Base-by-base conservation (phyloP, 1,139 yeast species). In the Meyerozyma athensensis region DNA sequence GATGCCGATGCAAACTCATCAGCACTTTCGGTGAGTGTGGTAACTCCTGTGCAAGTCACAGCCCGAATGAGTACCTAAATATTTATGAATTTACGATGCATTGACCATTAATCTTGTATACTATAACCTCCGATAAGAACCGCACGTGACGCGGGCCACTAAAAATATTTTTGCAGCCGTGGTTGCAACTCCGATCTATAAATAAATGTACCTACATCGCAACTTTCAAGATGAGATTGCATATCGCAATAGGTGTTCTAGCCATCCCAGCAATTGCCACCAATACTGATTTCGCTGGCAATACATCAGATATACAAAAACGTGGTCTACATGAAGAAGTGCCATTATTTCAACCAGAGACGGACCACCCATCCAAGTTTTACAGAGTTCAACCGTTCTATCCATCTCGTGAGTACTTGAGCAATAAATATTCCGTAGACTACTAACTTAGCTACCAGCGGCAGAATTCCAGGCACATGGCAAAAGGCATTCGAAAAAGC, bases 401-500 rank as follows among this genome's bases (percentile, higher is more conserved):
- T 41, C 72, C 72, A 9, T 44, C 65, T 19, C 70, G 71, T 65
- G 53, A 7, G 70, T 63, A 39, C 24, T 17, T 13, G 18, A n/a
- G 20, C 13, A 26, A 16, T 10, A 14, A 10, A 6, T 26, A 24
- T 9, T 12, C 26, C 18, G 26, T 19, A 28, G 12, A 19, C 28
- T 33, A 43, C 43, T 45, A 41, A 42, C 40, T 20, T 41, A 63
- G 72, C 72, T 3, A 46, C 58, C 28, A 74, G 72, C 3, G 76
- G 76, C 7, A 53, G 74, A 37, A 46, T 69, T 9, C 68, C 63
- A 21, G 59, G 61, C 34, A 65, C 68, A 17, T 79, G 85, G 85
- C 75, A 67, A 43, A 65, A 60, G 9, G 83, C 84, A 1, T 78
- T 69, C 49, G 72, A 65, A 18, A 71, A 72, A 40, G 85, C 84